Evolutionary conservation across 2,329 filamentous ascomycete species (phyloP).

Genomic region (Phialocephala subalpina): DNA sequence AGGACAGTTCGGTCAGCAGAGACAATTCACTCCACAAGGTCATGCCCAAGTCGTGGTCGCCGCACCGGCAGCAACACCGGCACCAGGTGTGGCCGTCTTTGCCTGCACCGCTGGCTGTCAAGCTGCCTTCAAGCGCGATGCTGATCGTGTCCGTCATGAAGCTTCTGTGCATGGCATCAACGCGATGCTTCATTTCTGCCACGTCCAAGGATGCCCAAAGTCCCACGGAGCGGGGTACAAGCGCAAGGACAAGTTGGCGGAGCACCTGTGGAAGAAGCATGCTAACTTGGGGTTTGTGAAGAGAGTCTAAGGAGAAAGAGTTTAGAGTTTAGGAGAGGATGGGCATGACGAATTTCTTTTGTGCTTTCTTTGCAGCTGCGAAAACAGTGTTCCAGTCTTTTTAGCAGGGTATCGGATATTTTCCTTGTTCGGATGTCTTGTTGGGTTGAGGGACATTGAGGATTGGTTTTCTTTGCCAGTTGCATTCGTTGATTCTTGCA

Average conservation of each 20-base stretch:
- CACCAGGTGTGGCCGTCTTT: background rate
- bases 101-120: slow-evolving; percentile 14
- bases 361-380: background rate
- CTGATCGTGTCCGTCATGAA: slow-evolving; percentile 24
- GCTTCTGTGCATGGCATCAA: slow-evolving; percentile 17
- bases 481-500: background rate
- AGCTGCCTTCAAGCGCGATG: slow-evolving; percentile 16
- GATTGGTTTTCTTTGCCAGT: background rate
- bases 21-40: too few relatives aligned
- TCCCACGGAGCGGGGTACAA: slow-evolving; percentile 10
- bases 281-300: slow-evolving; percentile 19
- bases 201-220: slow-evolving; percentile 20
- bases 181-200: slow-evolving; percentile 8
- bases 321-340: background rate
- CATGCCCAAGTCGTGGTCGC: too few relatives aligned
- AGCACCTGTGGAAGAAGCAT: slow-evolving; percentile 31
- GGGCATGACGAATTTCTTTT: background rate
- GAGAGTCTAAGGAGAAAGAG: background rate
- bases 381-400: background rate
- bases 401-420: background rate
- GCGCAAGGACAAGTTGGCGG: slow-evolving; percentile 24
- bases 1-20: too few relatives aligned
- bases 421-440: background rate
- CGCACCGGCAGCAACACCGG: too few relatives aligned
- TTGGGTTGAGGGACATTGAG: background rate